Conservation (phyloP, 768 basidiomycete genomes). For the Suillus plorans region DNA sequence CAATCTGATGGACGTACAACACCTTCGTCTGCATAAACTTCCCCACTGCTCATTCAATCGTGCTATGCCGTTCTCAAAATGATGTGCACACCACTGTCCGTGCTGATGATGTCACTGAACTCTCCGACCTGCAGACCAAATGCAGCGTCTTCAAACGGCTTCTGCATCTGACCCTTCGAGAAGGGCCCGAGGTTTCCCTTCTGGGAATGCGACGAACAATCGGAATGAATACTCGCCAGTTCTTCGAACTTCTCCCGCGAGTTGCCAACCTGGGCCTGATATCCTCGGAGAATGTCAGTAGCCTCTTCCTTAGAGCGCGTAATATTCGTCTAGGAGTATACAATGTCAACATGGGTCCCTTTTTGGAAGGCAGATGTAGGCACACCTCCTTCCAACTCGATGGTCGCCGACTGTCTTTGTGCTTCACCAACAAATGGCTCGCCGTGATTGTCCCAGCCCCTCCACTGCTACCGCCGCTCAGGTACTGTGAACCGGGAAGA, state of each 20-base stretch:
- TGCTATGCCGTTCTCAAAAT: conserved; percentile 78
- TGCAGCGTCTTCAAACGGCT: conserved; percentile 90
- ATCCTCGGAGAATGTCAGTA: conserved; percentile 67
- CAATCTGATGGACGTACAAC: conserved; percentile 1
- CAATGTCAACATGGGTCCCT: not conserved
- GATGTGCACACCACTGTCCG: conserved; percentile 94
- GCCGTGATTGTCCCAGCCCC: conserved; percentile 70
- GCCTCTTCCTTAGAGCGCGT: conserved; percentile 89
- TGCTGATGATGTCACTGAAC: conserved; percentile 80
- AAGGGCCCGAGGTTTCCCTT: conserved; percentile 91
- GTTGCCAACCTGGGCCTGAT: conserved; percentile 39
- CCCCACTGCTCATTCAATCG: conserved; percentile 6
- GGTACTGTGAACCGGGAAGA: conserved; percentile 67
- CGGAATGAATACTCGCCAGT: conserved; percentile 76
- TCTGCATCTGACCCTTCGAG: conserved; percentile 89
- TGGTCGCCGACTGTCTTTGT: conserved; percentile 73
- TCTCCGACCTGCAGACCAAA: conserved; percentile 69
- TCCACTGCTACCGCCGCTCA: conserved; percentile 25
- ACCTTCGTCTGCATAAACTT: not conserved
- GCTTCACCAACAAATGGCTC: conserved; percentile 95
- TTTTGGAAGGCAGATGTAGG: conserved; percentile 12
- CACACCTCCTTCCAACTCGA: conserved; percentile 85
- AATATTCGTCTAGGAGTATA: conserved; percentile 56
- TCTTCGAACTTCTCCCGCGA: conserved; percentile 66
- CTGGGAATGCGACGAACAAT: conserved; percentile 84